Evolutionary conservation across 352 stramenopile genomes (phyloP).

Genomic region (Phytopythium oedochilum): DNA sequence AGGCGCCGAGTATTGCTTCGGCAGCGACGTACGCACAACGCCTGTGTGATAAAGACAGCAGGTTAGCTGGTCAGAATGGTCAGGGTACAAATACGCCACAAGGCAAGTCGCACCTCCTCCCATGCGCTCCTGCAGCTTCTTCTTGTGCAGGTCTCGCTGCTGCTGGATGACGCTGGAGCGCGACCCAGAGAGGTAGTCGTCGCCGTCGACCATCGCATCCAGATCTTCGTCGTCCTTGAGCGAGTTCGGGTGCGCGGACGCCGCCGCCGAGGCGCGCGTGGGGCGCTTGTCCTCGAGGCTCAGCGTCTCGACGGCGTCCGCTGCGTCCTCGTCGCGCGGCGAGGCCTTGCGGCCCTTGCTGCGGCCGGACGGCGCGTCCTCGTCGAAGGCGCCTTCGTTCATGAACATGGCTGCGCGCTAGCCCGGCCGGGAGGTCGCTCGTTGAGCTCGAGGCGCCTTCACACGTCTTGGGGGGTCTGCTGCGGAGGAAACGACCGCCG

Average conservation of each 20-base stretch:
- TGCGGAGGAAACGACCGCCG: background rate
- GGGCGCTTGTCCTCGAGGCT: conserved; percentile 45
- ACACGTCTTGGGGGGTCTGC: no score
- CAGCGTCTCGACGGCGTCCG: conserved; percentile 62
- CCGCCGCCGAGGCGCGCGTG: conserved; percentile 11
- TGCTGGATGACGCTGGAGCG: conserved; percentile 80
- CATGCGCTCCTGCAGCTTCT: conserved; percentile 83
- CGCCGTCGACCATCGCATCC: conserved; percentile 42
- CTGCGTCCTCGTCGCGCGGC: conserved; percentile 24
- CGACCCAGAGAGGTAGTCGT: conserved; percentile 56
- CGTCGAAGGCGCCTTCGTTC: conserved; percentile 73
- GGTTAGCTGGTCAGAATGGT: no score
- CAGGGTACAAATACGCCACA: background rate
- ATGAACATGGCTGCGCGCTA: conserved; percentile 63
- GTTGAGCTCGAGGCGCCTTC: background rate
- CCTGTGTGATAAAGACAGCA: conserved; percentile 18
- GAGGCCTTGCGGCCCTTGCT: conserved; percentile 16
- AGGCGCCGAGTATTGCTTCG: conserved; percentile 75
- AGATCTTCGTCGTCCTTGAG: conserved; percentile 80
- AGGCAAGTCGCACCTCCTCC: conserved; percentile 41
- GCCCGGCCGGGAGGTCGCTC: background rate
- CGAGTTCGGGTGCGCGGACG: conserved; percentile 62
- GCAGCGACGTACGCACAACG: conserved; percentile 66
- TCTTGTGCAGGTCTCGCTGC: conserved; percentile 83
- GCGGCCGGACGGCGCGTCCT: conserved; percentile 30